A percentile compares a stretch with the other conserved stretches of the same genome.
These are phyloP conservation scores for Ustilago loliicola DNA, from an alignment of 1,284 basidiomycete genomes.

Conservation along the genomic window DNA sequence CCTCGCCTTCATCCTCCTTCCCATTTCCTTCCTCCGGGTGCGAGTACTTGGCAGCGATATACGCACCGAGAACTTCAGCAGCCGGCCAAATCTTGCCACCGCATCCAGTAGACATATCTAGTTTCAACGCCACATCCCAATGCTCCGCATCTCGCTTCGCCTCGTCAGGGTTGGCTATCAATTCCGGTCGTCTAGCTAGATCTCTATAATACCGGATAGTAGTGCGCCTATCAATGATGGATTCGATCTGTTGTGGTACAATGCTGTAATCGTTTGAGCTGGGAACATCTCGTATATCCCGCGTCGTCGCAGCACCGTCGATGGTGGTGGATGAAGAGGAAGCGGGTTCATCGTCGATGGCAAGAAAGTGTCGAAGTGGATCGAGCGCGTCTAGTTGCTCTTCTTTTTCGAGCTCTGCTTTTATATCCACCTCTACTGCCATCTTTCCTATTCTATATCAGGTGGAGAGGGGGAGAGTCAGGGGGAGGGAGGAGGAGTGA, in stretches of 20 bases:
- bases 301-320: neutral
- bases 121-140: constrained; percentile 73
- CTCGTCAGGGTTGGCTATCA: neutral
- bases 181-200: constrained; percentile 22
- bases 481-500: neutral
- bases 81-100: constrained; percentile 93
- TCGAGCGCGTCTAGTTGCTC: constrained; percentile 76
- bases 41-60: constrained; percentile 52
- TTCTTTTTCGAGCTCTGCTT: constrained; percentile 26
- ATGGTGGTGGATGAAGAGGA: neutral
- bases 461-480: neutral
- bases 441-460: neutral
- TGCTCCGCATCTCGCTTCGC: neutral
- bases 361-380: constrained; percentile 78
- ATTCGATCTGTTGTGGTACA: constrained; percentile 76
- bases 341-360: constrained; percentile 41
- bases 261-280: constrained; percentile 33
- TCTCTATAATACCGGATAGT: constrained; percentile 57
- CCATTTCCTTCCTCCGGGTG: neutral
- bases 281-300: constrained; percentile 19
- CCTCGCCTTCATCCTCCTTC: neutral
- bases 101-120: constrained; percentile 87
- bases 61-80: constrained; percentile 78
- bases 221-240: constrained; percentile 69
- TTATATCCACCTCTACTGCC: neutral